Conservation (phyloP, 2,329 filamentous ascomycete genomes). For the Penicillium sp. region DNA sequence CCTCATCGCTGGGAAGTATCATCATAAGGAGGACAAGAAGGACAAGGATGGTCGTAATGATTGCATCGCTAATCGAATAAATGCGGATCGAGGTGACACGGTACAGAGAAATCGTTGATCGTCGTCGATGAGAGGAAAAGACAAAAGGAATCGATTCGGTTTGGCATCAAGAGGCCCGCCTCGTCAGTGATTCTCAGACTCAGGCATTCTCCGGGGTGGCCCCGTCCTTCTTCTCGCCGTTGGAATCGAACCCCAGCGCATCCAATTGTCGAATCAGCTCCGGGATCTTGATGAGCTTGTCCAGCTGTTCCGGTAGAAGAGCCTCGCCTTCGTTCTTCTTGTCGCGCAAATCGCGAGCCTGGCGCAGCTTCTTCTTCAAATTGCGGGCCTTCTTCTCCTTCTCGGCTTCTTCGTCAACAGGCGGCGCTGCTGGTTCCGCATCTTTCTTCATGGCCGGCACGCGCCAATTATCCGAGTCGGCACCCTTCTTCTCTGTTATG, state of each 20-base stretch:
- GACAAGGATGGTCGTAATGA: not conserved
- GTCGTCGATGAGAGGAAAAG: not conserved
- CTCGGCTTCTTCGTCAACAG: slow-evolving; percentile 64
- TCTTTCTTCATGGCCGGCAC: slow-evolving; percentile 22
- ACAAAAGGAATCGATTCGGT: not conserved
- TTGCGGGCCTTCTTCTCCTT: slow-evolving; percentile 89
- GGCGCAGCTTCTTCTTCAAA: slow-evolving; percentile 88
- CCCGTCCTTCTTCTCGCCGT: slow-evolving; percentile 58
- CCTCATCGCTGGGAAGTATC: not conserved
- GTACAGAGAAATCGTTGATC: not conserved
- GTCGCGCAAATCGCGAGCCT: slow-evolving; percentile 80
- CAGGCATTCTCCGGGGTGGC: slow-evolving; percentile 15
- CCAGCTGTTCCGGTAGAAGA: slow-evolving; percentile 86
- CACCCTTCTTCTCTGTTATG: slow-evolving; percentile 19
- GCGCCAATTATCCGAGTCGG: slow-evolving; percentile 30
- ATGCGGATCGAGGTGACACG: not conserved
- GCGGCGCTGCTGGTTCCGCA: slow-evolving; percentile 26
- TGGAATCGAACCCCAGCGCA: slow-evolving; percentile 72
- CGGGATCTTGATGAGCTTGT: slow-evolving; percentile 95
- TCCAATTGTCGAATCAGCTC: slow-evolving; percentile 87
- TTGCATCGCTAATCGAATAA: not conserved
- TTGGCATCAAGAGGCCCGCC: too few relatives aligned
- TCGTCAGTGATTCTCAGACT: not conserved
- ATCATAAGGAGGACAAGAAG: too few relatives aligned
- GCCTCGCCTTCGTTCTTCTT: slow-evolving; percentile 85